Evolutionary conservation across 768 basidiomycete genomes (phyloP), one percentile per base, ranked within the genome.

Genomic region (Gymnopilus dilepis): DNA sequence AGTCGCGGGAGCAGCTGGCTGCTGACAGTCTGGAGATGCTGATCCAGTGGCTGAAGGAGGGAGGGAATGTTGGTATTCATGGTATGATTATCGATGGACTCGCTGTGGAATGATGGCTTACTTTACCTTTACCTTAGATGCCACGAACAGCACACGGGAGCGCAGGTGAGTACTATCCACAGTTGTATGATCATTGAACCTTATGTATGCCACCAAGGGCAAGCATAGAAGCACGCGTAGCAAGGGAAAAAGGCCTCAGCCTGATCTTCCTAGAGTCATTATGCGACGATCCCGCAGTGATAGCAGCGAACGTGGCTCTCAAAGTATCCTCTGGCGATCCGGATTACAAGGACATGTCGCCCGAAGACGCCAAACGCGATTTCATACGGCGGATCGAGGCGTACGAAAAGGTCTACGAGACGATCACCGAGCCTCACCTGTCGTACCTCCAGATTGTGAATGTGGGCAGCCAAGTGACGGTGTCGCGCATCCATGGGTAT

Each of bases 261-360:
- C 83, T 95, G 30, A 90, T 99, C 64, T 99, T 98, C 76, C 86
- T 99, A 48, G 97, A 99, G 78, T 95, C 94, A 0, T 77, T 93
- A 57, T 99, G 97, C 79, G 90, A 94, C 73, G 96, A 99, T 75
- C 95, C 96, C 1, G 88, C 85, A 1, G 85, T 97, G 64, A 95
- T 99, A 61, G 96, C 97, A 0, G 89, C 96, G 19, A 99, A 99
- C 70, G 89, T 99, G 42, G 95, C 93, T 7, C 83, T 99, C 62
- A 99, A 99, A 78, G 95, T 98, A 47, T 87, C 86, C 59, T 95
- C 93, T 1, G 97, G 97, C 19, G 97, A 99, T 78, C 97, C 97
- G 0, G 97, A 99, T 74, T 99, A 99, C 79, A 91, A 92, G 70
- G 89, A 93, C 68, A 91, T 86, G 75, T 88, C 91, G 1, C 88